These are phyloP conservation scores for Delonix regia DNA, from an alignment of 306 rosid species.

Conservation along the genomic window DNA sequence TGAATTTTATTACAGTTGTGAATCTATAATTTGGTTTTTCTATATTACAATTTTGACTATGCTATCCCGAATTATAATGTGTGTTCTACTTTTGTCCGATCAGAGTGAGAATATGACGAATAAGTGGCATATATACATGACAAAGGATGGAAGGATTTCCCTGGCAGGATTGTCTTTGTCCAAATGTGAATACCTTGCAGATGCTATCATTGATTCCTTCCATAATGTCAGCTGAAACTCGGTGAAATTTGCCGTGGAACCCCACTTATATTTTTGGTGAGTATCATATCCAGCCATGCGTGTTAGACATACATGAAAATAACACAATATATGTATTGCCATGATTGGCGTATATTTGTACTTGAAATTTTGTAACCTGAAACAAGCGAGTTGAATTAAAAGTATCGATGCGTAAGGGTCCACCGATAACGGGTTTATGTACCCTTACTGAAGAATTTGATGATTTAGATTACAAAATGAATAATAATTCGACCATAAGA, in stretches of 20 bases:
- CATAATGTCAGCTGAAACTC: slow-evolving; percentile 78
- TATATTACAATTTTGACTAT: slow-evolving; percentile 19
- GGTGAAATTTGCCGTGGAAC: slow-evolving; percentile 24
- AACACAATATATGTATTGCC: slow-evolving; percentile 31
- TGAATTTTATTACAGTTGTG: not conserved
- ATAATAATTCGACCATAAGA: not conserved
- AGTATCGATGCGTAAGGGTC: slow-evolving; percentile 4
- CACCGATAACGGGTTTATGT: not conserved
- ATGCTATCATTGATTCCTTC: slow-evolving; percentile 87
- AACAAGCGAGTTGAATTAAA: slow-evolving; percentile 17
- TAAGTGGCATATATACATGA: slow-evolving; percentile 98
- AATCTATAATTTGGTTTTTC: slow-evolving; percentile 12
- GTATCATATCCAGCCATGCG: slow-evolving; percentile 30
- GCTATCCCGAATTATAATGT: slow-evolving; percentile 9
- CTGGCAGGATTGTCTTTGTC: slow-evolving; percentile 92
- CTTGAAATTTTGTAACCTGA: slow-evolving; percentile 38
- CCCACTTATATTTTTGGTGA: slow-evolving; percentile 45
- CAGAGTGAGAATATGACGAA: slow-evolving; percentile 94
- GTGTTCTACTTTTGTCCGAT: slow-evolving; percentile 10
- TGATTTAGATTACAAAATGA: not conserved
- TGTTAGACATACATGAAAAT: slow-evolving; percentile 34
- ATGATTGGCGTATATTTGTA: slow-evolving; percentile 26
- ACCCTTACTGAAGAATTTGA: no score
- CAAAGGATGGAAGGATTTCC: slow-evolving; percentile 98
- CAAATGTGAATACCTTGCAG: slow-evolving; percentile 91